Evolutionary conservation across 176 grass and related monocot genomes (phyloP).

Genomic region (Oryza glaberrima): DNA sequence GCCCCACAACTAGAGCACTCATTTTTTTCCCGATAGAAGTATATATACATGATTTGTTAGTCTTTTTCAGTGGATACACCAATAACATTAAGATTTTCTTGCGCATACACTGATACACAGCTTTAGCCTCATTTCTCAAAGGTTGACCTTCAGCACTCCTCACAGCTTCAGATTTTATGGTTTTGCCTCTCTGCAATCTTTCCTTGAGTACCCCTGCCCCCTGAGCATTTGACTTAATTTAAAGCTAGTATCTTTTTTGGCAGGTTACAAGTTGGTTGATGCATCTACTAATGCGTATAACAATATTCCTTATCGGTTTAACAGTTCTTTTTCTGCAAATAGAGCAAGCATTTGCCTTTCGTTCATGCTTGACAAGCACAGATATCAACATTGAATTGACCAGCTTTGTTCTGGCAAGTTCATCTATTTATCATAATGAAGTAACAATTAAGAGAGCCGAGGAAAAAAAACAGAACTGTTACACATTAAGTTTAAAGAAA

Average conservation of each 20-base stretch:
- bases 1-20: not conserved
- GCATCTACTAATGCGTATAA: not conserved
- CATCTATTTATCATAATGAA: not conserved
- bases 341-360: not conserved
- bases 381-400: slow-evolving; percentile 1
- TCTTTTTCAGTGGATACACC: not conserved
- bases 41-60: not conserved
- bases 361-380: not conserved
- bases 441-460: slow-evolving; percentile 31
- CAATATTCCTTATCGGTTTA: not conserved
- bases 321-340: not conserved
- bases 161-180: not conserved
- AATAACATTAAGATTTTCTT: not conserved
- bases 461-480: not conserved
- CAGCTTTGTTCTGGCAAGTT: slow-evolving; percentile 3
- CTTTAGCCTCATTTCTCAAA: not conserved
- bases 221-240: not conserved
- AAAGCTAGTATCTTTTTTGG: not conserved
- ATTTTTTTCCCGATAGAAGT: not conserved
- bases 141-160: not conserved
- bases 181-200: not conserved
- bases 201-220: not conserved
- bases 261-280: not conserved
- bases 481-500: slow-evolving; percentile 20
- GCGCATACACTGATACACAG: not conserved